These are phyloP conservation scores for Eucalyptus globulus DNA, from an alignment of 345 rosid genomes.

Conservation along the genomic window DNA sequence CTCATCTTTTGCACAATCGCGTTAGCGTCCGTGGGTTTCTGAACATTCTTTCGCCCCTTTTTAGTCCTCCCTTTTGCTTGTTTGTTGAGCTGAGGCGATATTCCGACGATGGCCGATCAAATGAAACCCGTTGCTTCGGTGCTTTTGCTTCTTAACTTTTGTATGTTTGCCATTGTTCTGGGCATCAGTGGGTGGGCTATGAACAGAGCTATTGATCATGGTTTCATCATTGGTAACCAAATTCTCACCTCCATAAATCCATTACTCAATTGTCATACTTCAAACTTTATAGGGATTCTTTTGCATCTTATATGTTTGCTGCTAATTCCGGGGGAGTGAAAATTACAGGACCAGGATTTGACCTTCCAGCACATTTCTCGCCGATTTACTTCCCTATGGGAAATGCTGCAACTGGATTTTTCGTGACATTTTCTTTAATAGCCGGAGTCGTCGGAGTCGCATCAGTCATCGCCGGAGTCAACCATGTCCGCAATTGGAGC, in stretches of 20 bases:
- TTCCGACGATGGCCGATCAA: conserved; percentile 29
- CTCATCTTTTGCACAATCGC: background rate
- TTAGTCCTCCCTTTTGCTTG: background rate
- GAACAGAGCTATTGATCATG: conserved; percentile 66
- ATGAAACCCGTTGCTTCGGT: conserved; percentile 43
- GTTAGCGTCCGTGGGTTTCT: background rate
- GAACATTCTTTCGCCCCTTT: background rate
- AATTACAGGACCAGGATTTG: conserved; percentile 44
- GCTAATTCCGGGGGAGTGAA: background rate
- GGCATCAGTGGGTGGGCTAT: conserved; percentile 87
- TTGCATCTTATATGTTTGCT: background rate
- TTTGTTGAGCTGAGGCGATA: background rate
- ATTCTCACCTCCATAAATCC: background rate
- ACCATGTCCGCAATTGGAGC: conserved; percentile 61
- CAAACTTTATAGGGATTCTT: background rate
- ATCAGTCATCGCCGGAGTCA: conserved; percentile 52
- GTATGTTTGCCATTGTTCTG: conserved; percentile 59
- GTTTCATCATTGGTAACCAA: conserved; percentile 82
- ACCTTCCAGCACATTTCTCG: conserved; percentile 87
- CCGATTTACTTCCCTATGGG: conserved; percentile 94
- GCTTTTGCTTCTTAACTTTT: conserved; percentile 61
- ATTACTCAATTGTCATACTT: background rate
- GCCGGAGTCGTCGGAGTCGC: conserved; percentile 92
- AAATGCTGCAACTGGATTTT: conserved; percentile 92
- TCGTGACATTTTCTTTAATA: conserved; percentile 60